Base-by-base conservation (phyloP, 163 green algal species). In the Chlorella variabilis region DNA sequence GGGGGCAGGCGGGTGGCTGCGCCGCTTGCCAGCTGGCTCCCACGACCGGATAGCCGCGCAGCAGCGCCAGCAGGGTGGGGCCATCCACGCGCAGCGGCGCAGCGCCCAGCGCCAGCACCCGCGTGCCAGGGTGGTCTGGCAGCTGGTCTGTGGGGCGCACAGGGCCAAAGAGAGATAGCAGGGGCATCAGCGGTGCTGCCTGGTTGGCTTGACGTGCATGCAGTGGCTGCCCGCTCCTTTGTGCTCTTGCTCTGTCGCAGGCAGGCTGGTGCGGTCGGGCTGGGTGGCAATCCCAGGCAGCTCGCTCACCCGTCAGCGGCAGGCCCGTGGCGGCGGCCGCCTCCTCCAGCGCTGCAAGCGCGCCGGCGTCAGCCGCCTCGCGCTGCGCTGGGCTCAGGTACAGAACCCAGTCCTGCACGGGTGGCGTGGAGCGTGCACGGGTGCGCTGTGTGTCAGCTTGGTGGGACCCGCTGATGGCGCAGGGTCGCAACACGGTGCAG, bases 371-470 rank as follows among this genome's bases (percentile, higher is more conserved):
- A 2, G 71, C 71, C 7, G 34, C 71, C 34, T 58, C 0, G 8
- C 54, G 71, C 36, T 79, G 71, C 20, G 39, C 34, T n/a, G 54
- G 38, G 70, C 70, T 51, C 31, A 77, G 70, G 27, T 68, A 79
- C 54, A 79, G 71, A 51, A 79, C 71, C 71, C 71, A 79, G 54
- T 79, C 71, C 71, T 79, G 71, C 21, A 9, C 7, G 21, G 2
- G 5, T 13, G 34, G 45, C 45, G 11, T 11, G 45, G 45, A 54
- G 45, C 45, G 15, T n/a, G n/a, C n/a, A n/a, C n/a, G n/a, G n/a
- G n/a, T n/a, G n/a, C n/a, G n/a, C n/a, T n/a, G n/a, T n/a, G n/a
- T n/a, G n/a, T n/a, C n/a, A n/a, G n/a, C n/a, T n/a, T n/a, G n/a
- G n/a, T n/a, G n/a, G n/a, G n/a, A n/a, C n/a, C n/a, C n/a, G n/a